Evolutionary conservation across 2,329 filamentous ascomycete species (phyloP), one percentile per base, ranked within the genome.

Genomic region (Exserohilum turcica): DNA sequence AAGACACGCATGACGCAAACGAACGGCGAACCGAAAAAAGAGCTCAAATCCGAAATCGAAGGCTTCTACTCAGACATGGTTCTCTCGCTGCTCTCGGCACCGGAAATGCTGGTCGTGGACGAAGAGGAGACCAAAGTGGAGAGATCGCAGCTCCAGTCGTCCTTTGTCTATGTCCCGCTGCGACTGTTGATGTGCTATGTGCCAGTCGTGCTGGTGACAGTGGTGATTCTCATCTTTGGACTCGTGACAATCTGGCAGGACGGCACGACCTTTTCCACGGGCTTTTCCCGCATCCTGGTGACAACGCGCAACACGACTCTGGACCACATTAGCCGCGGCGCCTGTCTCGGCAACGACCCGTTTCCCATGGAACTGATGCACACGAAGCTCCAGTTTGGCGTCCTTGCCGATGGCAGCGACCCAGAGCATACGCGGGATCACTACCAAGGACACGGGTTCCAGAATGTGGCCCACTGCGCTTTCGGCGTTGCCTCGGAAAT

Each of bases 1-100:
- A 76, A 77, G 52, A 81, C 79, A 1, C 70, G 71, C n/a, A 67
- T 82, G 1, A 67, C 81, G 15, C 65, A 77, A 57, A 64, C 64
- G 9, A 71, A 61, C 3, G 66, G 59, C 18, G 56, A 66, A 15
- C 66, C 70, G 0, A 58, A 65, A 38, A 21, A 44, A 4, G 56
- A 72, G n/a, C 57, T 74, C 0, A 48, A 50, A 1, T 43, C 57
- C 5, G 56, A 65, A 6, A 52, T 74, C 6, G 67, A 72, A 36
- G 27, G 39, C 3, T 68, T 74, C 48, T 74, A 74, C 49, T 58
- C 68, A 2, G 65, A 73, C 39, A 67, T 74, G 57, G 59, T 75
- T 0, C 59, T 75, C 5, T 73, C 73, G 0, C 57, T 74, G 3
- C 66, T 74, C 16, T 71, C 70, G 0, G 61, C 64, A 18, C 74